phyloP scores from a whole-genome alignment of 805 yeast genomes.

The Monosporozyma aerobia region DNA sequence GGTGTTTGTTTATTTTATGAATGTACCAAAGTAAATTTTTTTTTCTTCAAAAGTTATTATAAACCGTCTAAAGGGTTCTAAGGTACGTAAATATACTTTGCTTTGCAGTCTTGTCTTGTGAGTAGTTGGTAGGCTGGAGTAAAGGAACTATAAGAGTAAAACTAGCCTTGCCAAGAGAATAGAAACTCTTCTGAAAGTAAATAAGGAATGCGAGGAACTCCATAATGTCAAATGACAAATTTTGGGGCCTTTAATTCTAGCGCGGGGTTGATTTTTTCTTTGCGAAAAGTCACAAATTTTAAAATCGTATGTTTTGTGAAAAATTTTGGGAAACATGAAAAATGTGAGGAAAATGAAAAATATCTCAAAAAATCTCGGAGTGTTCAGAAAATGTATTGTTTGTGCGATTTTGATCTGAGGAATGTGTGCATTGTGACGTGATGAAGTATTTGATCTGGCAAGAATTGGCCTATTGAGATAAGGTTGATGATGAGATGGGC shows the following conservation, averaged over 20 bases:
- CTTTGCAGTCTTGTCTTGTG: no score
- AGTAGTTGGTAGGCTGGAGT: no score
- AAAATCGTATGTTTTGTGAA: neutral
- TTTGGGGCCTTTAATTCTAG: neutral
- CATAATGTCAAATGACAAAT: neutral
- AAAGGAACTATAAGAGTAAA: no score
- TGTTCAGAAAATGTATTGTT: neutral
- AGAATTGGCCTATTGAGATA: no score
- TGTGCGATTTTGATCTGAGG: neutral
- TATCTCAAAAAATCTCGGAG: neutral
- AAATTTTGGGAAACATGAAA: neutral
- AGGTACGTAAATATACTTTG: no score
- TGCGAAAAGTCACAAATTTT: neutral
- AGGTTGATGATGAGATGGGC: neutral
- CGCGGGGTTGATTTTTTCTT: neutral
- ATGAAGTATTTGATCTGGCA: neutral
- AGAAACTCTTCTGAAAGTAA: neutral
- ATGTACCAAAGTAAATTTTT: no score
- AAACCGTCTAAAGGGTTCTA: no score
- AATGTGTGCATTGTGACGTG: neutral
- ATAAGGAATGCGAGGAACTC: neutral
- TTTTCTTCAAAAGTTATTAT: no score
- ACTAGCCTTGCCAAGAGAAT: no score
- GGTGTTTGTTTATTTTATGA: neutral
- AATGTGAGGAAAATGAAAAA: neutral